Evolutionary conservation across 768 basidiomycete species (phyloP).

Genomic region (Paxillus ammoniavirescens): DNA sequence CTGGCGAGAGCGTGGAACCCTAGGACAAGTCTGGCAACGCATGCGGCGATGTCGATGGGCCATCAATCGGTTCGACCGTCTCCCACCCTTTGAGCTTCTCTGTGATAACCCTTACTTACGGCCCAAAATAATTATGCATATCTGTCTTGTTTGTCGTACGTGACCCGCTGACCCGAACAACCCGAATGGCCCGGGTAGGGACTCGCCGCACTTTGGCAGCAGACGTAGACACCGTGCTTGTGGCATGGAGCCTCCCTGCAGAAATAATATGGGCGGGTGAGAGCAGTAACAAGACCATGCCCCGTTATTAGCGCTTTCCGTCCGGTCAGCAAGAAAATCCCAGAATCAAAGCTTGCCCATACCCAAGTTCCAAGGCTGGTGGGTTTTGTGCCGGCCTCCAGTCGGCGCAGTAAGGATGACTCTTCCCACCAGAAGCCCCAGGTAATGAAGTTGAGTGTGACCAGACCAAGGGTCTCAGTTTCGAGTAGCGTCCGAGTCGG

Average conservation of each 20-base stretch:
- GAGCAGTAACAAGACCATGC: background rate
- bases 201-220: background rate
- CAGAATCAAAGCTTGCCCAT: background rate
- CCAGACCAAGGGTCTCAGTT: constrained; percentile 35
- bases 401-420: constrained; percentile 8
- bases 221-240: background rate
- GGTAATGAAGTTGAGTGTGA: constrained; percentile 27
- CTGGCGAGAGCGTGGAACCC: too few species aligned
- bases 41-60: too few species aligned
- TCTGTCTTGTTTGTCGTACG: background rate
- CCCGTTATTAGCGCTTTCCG: background rate
- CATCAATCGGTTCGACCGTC: too few species aligned
- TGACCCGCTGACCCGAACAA: background rate
- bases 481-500: constrained; percentile 38
- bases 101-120: too few species aligned
- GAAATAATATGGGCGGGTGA: background rate
- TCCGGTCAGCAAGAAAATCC: background rate
- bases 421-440: constrained; percentile 41
- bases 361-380: background rate
- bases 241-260: background rate
- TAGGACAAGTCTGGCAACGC: too few species aligned
- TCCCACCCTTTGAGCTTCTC: too few species aligned
- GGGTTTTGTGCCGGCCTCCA: background rate
- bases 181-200: background rate
- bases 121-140: background rate